phyloP scores from a whole-genome alignment of 2,329 filamentous ascomycete species.

The Cladophialophora immunda region DNA sequence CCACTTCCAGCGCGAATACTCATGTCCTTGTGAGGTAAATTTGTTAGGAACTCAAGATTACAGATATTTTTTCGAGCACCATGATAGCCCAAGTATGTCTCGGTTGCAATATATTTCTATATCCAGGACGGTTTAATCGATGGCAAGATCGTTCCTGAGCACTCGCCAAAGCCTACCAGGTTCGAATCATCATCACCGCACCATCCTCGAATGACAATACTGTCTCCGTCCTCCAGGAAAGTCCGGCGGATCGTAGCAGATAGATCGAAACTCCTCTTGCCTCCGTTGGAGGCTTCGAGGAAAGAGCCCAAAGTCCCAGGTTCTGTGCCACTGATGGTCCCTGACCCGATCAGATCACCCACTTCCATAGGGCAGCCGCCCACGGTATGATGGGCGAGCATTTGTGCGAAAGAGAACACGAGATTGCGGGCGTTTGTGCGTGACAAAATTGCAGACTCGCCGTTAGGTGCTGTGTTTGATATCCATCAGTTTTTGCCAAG shows the following conservation, averaged over 20 bases:
- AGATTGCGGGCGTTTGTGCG: constrained; percentile 69
- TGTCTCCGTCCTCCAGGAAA: constrained; percentile 79
- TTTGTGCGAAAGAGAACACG: constrained; percentile 81
- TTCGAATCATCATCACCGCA: constrained; percentile 65
- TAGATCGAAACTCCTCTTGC: constrained; percentile 67
- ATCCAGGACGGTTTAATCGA: constrained; percentile 41
- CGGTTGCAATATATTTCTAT: too few species aligned
- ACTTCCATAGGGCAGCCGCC: constrained; percentile 77
- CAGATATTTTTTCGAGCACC: too few species aligned
- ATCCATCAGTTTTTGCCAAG: too few species aligned
- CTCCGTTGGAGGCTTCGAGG: constrained; percentile 74
- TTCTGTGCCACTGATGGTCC: constrained; percentile 75
- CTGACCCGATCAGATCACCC: constrained; percentile 78
- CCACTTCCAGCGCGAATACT: too few species aligned
- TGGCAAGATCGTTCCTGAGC: constrained; percentile 68
- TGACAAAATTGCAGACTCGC: neutral
- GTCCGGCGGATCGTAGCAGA: constrained; percentile 70
- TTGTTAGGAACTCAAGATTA: too few species aligned
- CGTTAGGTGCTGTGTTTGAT: constrained; percentile 4
- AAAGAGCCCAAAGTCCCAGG: constrained; percentile 70
- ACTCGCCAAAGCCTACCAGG: constrained; percentile 79
- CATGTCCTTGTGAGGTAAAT: too few species aligned
- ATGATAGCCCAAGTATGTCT: too few species aligned
- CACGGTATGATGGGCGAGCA: constrained; percentile 80
- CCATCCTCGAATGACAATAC: constrained; percentile 60